A percentile compares a stretch with the other conserved stretches of the same genome.
Evolutionary conservation across 768 basidiomycete species (phyloP).

Genomic region (Kwoniella heveanensis): DNA sequence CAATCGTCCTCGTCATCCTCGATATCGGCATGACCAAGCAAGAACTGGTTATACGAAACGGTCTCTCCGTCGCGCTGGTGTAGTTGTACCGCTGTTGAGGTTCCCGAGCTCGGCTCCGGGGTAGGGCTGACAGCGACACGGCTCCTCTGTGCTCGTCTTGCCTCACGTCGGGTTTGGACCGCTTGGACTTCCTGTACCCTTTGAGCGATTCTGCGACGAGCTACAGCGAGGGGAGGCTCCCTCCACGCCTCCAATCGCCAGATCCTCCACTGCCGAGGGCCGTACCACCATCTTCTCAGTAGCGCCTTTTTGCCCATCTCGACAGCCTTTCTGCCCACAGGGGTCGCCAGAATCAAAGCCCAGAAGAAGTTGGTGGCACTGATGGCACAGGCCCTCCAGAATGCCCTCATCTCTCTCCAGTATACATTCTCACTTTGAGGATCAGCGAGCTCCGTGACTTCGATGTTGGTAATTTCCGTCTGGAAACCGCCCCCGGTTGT

Average conservation of each 20-base stretch:
- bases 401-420: constrained; percentile 29
- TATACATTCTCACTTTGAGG: constrained; percentile 33
- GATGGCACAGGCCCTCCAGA: constrained; percentile 27
- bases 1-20: constrained; percentile 48
- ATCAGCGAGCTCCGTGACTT: constrained; percentile 30
- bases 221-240: constrained; percentile 22
- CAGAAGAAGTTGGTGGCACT: constrained; percentile 19
- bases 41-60: constrained; percentile 28
- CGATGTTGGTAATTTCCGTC: constrained; percentile 45
- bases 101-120: constrained; percentile 10
- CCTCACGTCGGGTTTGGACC: background rate
- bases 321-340: constrained; percentile 26
- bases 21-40: constrained; percentile 39
- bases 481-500: constrained; percentile 31
- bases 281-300: constrained; percentile 47
- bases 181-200: constrained; percentile 7
- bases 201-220: constrained; percentile 10
- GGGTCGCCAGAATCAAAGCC: constrained; percentile 26
- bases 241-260: constrained; percentile 45
- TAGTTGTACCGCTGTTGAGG: constrained; percentile 17
- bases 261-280: constrained; percentile 42
- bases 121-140: background rate
- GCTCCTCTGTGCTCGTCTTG: background rate
- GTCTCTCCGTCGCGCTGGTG: background rate
- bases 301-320: constrained; percentile 13